These are phyloP conservation scores for Nemania sp. DNA, from an alignment of 2,329 filamentous ascomycete species.

Conservation along the genomic window DNA sequence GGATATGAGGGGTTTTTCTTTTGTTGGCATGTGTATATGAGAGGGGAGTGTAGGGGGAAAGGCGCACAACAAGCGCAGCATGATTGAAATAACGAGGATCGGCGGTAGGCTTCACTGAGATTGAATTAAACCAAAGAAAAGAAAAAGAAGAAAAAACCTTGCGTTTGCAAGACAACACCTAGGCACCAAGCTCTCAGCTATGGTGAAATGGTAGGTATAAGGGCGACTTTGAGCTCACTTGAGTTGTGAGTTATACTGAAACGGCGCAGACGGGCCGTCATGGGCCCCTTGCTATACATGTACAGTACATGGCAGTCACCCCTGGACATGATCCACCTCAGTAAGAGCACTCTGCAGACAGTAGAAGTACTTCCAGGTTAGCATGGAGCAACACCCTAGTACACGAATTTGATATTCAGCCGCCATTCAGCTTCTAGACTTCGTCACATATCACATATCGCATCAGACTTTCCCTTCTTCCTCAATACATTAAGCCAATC, in stretches of 20 bases:
- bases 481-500: neutral
- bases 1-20: neutral
- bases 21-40: neutral
- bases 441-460: neutral
- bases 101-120: slow-evolving; percentile 2
- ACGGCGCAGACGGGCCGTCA: too few relatives aligned
- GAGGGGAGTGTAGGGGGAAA: neutral
- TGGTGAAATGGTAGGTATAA: too few relatives aligned
- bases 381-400: too few relatives aligned
- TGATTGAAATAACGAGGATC: slow-evolving; percentile 20
- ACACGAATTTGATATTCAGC: neutral
- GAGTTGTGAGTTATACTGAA: too few relatives aligned
- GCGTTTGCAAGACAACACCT: neutral
- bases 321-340: too few relatives aligned
- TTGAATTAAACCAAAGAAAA: slow-evolving; percentile 14
- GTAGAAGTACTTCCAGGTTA: too few relatives aligned
- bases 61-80: slow-evolving; percentile 12
- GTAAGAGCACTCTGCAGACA: too few relatives aligned
- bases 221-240: too few relatives aligned
- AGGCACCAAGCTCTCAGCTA: neutral
- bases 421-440: neutral
- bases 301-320: too few relatives aligned
- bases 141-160: neutral
- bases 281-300: too few relatives aligned
- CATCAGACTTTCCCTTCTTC: neutral